phyloP scores from a whole-genome alignment of 768 basidiomycete species.

The Russula emetica region DNA sequence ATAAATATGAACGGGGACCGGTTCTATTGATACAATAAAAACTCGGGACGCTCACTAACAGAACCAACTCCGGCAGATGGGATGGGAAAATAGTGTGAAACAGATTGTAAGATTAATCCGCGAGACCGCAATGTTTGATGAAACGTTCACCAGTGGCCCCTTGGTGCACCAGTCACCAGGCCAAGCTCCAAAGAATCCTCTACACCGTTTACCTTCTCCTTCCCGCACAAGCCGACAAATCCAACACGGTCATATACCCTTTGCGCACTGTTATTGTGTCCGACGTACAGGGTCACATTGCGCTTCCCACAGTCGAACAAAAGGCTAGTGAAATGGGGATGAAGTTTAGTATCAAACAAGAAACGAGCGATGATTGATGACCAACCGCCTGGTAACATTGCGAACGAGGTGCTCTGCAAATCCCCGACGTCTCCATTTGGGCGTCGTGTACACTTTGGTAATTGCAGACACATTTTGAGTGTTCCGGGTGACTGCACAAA shows the following conservation, averaged over 20 bases:
- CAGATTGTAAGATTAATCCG: background rate
- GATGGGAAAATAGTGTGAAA: constrained; percentile 6
- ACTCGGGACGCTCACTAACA: background rate
- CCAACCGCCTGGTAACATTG: constrained; percentile 43
- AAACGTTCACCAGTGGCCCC: constrained; percentile 50
- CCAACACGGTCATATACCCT: constrained; percentile 53
- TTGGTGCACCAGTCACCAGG: constrained; percentile 40
- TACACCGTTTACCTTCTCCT: constrained; percentile 38
- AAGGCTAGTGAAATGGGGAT: constrained; percentile 35
- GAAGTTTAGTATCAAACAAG: constrained; percentile 23
- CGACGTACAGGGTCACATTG: constrained; percentile 52
- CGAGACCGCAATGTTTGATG: background rate
- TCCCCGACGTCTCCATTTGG: constrained; percentile 43
- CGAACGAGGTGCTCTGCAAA: constrained; percentile 52
- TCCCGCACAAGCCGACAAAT: constrained; percentile 44
- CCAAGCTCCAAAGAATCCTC: constrained; percentile 54
- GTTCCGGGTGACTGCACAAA: constrained; percentile 56
- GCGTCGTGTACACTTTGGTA: constrained; percentile 55
- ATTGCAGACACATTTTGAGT: constrained; percentile 49
- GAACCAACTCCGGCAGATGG: background rate
- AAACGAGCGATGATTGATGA: constrained; percentile 11
- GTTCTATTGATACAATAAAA: constrained; percentile 20
- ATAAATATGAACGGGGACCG: constrained; percentile 6
- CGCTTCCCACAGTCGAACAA: constrained; percentile 43
- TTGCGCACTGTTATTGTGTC: constrained; percentile 47